These are phyloP conservation scores for Wickerhamiella australiensis DNA, from an alignment of 805 yeast genomes.

Conservation along the genomic window DNA sequence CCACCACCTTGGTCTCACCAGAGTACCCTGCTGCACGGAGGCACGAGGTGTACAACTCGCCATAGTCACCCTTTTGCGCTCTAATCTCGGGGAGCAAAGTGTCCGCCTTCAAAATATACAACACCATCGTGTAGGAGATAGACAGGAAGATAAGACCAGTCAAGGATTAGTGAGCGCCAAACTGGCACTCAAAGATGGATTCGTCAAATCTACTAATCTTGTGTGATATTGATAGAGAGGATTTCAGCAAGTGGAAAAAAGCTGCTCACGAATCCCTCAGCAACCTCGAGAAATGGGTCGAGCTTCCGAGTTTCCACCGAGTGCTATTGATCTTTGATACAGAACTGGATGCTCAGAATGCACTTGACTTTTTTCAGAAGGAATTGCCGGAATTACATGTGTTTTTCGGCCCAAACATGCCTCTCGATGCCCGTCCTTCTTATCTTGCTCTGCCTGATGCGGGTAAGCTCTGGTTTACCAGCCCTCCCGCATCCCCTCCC, in stretches of 20 bases:
- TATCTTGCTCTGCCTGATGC: conserved; percentile 20
- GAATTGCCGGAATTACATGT: background rate
- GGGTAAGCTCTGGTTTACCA: conserved; percentile 20
- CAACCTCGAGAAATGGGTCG: conserved; percentile 15
- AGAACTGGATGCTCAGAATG: conserved; percentile 12
- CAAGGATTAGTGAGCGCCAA: background rate
- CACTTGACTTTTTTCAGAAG: background rate
- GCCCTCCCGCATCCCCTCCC: conserved; percentile 24
- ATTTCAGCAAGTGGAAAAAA: conserved; percentile 2
- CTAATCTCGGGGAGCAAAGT: conserved; percentile 22
- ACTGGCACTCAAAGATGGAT: conserved; percentile 11
- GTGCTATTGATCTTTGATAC: conserved; percentile 19
- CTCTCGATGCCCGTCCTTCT: background rate
- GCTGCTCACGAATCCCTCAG: conserved; percentile 2
- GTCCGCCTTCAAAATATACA: conserved; percentile 31
- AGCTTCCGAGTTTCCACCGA: conserved; percentile 19
- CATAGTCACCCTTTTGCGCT: conserved; percentile 27
- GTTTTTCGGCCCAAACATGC: conserved; percentile 10
- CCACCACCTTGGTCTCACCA: conserved; percentile 18
- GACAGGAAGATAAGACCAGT: background rate
- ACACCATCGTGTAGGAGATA: background rate
- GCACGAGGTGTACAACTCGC: conserved; percentile 24
- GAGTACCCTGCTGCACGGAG: conserved; percentile 23
- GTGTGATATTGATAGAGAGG: conserved; percentile 7
- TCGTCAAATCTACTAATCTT: conserved; percentile 4